Base-by-base conservation (phyloP, 306 rosid species). In the Inga leiocalycina region DNA sequence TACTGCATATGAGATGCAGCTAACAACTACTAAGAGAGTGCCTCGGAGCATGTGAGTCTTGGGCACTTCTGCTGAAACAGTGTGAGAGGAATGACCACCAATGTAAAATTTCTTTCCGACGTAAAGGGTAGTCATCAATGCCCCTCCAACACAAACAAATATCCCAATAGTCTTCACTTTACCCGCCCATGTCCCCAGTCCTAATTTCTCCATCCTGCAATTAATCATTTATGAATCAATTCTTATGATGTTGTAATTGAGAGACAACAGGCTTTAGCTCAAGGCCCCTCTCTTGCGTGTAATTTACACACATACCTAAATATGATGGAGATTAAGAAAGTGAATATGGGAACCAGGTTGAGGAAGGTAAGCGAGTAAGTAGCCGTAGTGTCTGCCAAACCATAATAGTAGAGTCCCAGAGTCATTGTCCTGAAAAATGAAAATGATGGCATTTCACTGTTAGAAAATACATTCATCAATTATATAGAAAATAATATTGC, bases 361-460 rank as follows among this genome's bases (percentile, higher is more conserved):
- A 91, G 93, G 71, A 91, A 88, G 65, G 89, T 91, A 24, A 80
- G 56, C n/a, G 95, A 81, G 79, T 94, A 92, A 8, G 98, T 85
- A 34, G 95, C 94, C 3, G 94, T 44, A 20, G 94, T 94, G 82
- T 92, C 93, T 78, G 92, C 70, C 7, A 94, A 85, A 17, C 98
- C 98, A 82, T 85, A 90, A 69, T 90, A 92, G 70, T 65, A 88
- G 57, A 92, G 11, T 78, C 93, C 90, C 88, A 86, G 70, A 22
- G 93, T 88, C 66, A 82, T 10, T 49, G 19, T 49, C 56, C 20
- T 49, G 56, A 15, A 49, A 49, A 15, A 49, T 13, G 4, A 8
- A 46, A 10, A 12, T 46, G 52, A 46, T 2, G 2, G 52, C 52
- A 12, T 14, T 1, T 46, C 13, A 46, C 52, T 10, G 13, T 46